Conservation (phyloP, 2,329 filamentous ascomycete species). For the Albophoma yamanashiensis region DNA sequence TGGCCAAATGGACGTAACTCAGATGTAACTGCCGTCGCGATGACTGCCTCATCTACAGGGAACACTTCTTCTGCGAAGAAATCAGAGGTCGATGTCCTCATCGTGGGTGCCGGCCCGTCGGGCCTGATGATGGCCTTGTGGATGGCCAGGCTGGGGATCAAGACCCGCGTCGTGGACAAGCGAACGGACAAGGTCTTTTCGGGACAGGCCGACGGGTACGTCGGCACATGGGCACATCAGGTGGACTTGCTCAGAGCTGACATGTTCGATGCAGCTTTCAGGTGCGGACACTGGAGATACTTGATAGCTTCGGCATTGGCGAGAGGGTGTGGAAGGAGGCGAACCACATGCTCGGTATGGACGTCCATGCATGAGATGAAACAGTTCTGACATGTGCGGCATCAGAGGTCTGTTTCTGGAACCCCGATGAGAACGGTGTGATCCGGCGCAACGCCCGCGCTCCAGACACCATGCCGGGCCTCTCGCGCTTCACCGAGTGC, state of each 20-base stretch:
- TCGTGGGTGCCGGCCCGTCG: conserved; percentile 29
- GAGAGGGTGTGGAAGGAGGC: conserved; percentile 55
- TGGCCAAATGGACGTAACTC: neutral
- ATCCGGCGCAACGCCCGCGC: conserved; percentile 49
- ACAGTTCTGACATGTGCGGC: neutral
- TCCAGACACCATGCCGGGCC: conserved; percentile 49
- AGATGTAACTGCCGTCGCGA: neutral
- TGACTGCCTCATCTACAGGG: neutral
- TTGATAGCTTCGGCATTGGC: conserved; percentile 59
- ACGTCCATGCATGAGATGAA: neutral
- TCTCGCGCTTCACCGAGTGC: conserved; percentile 53
- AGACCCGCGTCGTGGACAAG: conserved; percentile 34
- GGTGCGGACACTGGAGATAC: conserved; percentile 59
- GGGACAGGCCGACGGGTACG: conserved; percentile 29
- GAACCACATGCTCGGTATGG: conserved; percentile 55
- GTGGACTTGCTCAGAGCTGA: neutral
- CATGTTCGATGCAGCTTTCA: conserved; percentile 29
- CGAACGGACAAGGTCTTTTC: conserved; percentile 25
- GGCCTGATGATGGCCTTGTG: conserved; percentile 32
- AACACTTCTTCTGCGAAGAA: neutral
- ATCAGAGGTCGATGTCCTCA: conserved; percentile 22
- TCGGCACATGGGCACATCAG: neutral
- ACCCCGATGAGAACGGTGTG: conserved; percentile 45
- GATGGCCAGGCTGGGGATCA: conserved; percentile 28
- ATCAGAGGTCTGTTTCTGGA: conserved; percentile 32